Evolutionary conservation across 2,329 filamentous ascomycete species (phyloP).

Genomic region (Pseudopyricularia cyperi): DNA sequence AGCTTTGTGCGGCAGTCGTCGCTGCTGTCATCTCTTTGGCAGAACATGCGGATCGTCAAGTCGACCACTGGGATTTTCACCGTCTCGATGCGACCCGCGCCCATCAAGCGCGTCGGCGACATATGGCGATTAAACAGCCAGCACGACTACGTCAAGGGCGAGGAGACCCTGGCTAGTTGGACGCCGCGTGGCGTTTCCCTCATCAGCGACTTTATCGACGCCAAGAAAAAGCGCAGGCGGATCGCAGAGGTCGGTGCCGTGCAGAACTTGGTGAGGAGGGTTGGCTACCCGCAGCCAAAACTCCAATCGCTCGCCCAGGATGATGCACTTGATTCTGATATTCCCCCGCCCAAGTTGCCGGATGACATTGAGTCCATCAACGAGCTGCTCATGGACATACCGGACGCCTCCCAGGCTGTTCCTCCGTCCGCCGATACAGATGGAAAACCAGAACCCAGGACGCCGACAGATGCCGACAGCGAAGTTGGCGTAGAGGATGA

Average conservation of each 20-base stretch:
- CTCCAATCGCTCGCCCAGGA: slow-evolving; percentile 17
- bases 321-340: slow-evolving; percentile 21
- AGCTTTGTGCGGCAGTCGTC: slow-evolving; percentile 76
- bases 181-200: slow-evolving; percentile 79
- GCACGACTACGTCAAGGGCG: slow-evolving; percentile 91
- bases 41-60: slow-evolving; percentile 71
- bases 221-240: slow-evolving; percentile 60
- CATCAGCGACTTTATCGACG: slow-evolving; percentile 72
- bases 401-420: slow-evolving; percentile 26
- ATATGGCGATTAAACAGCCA: slow-evolving; percentile 94
- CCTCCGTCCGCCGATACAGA: slow-evolving; percentile 6
- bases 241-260: slow-evolving; percentile 70
- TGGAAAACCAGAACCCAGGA: slow-evolving; percentile 9
- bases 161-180: slow-evolving; percentile 78
- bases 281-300: slow-evolving; percentile 32
- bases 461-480: neutral
- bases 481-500: slow-evolving; percentile 16
- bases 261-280: slow-evolving; percentile 50
- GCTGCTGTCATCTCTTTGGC: slow-evolving; percentile 79
- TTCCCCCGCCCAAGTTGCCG: slow-evolving; percentile 19
- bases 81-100: slow-evolving; percentile 71
- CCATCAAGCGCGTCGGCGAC: slow-evolving; percentile 83
- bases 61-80: slow-evolving; percentile 81
- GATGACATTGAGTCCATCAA: slow-evolving; percentile 39
- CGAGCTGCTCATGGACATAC: slow-evolving; percentile 44